Percentiles rank a stretch among this genome's conserved stretches.
These are phyloP conservation scores for Cryptosporidium muris DNA, from an alignment of 169 alveolate species.

Conservation along the genomic window DNA sequence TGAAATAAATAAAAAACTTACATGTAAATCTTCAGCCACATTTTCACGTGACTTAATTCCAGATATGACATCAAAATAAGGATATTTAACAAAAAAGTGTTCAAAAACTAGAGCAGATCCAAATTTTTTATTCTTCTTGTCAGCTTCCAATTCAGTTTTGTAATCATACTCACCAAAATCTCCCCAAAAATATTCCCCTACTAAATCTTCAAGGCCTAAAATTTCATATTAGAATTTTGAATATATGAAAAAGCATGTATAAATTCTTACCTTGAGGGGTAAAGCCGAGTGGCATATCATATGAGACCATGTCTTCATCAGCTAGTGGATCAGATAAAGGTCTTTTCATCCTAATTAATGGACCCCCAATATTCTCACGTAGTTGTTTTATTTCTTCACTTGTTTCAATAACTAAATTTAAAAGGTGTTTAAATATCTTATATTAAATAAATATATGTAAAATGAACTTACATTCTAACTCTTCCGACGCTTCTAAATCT, in stretches of 20 bases:
- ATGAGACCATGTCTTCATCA: conserved; percentile 38
- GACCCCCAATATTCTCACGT: conserved; percentile 46
- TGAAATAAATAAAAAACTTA: neutral
- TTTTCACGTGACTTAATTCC: neutral
- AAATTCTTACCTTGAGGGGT: conserved; percentile 32
- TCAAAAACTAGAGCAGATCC: conserved; percentile 6
- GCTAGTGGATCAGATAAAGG: conserved; percentile 5
- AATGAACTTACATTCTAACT: conserved; percentile 45
- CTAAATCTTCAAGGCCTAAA: conserved; percentile 22
- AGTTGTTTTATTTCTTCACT: conserved; percentile 45
- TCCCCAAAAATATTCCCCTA: conserved; percentile 59
- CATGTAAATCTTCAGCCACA: conserved; percentile 2
- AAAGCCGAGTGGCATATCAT: conserved; percentile 61
- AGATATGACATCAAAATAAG: conserved; percentile 1
- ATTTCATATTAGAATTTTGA: too few relatives aligned
- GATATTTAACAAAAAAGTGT: conserved; percentile 21
- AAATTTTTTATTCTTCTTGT: neutral
- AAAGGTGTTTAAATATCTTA: neutral
- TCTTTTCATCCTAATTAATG: conserved; percentile 33
- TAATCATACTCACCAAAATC: conserved; percentile 33
- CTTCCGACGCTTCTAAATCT: conserved; percentile 6
- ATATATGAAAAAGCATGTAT: too few relatives aligned
- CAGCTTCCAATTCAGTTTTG: neutral
- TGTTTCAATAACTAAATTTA: conserved; percentile 38
- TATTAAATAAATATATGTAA: neutral